These are phyloP conservation scores for Gaultheria prostrata DNA, from an alignment of 148 eudicot species.

Conservation along the genomic window DNA sequence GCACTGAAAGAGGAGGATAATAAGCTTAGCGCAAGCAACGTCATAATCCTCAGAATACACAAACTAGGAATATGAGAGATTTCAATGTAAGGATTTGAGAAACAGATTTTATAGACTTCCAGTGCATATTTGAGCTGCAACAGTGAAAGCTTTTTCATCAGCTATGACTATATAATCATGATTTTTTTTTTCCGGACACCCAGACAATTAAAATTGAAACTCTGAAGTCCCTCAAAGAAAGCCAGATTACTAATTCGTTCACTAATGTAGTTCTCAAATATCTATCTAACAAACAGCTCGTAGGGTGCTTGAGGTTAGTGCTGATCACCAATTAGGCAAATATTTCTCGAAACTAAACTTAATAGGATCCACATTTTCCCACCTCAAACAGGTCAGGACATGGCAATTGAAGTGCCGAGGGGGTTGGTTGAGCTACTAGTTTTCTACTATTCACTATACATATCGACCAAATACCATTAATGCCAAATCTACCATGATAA, in stretches of 20 bases:
- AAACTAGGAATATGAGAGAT: background rate
- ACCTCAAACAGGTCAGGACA: background rate
- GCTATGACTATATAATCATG: background rate
- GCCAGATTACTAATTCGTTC: background rate
- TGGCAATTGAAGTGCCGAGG: background rate
- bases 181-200: background rate
- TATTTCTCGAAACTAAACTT: background rate
- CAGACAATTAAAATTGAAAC: background rate
- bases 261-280: background rate
- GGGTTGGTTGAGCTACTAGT: slow-evolving; percentile 3
- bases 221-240: background rate
- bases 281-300: background rate
- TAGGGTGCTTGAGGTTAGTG: background rate
- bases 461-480: background rate
- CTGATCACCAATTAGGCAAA: background rate
- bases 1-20: slow-evolving; percentile 17
- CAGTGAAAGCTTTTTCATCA: background rate
- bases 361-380: background rate
- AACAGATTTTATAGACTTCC: background rate
- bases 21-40: slow-evolving; percentile 3
- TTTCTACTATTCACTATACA: background rate
- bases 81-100: background rate
- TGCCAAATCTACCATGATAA: background rate
- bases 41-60: background rate
- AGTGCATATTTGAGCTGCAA: slow-evolving; percentile 1